Base-by-base conservation (phyloP, 805 yeast species). In the Hanseniaspora vineae region DNA sequence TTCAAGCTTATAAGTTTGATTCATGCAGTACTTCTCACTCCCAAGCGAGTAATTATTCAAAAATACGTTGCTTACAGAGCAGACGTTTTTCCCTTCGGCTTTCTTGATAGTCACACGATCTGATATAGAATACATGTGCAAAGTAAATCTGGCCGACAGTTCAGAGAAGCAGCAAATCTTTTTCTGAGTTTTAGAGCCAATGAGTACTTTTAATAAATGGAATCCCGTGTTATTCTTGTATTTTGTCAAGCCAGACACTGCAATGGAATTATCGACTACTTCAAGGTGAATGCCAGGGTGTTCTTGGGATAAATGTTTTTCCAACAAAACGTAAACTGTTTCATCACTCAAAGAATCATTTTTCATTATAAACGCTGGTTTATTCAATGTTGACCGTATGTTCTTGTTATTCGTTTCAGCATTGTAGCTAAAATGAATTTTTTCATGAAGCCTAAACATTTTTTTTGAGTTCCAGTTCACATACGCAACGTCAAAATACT, bases 381-480 rank as follows among this genome's bases (percentile, higher is more conserved):
- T 59, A 15, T 65, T 62, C 39, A 54, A 55, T 49, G 40, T n/a
- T 13, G 43, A 50, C 52, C 39, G 45, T 52, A 42, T 46, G 50
- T 6, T 51, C 42, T 46, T 42, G 42, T 58, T 55, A 44, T 48
- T 45, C 31, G 42, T 46, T 13, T 49, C 47, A 11, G 50, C 46
- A 31, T 58, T 59, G 50, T 65, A 69, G 14, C 57, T 60, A 50
- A 64, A 67, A 43, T 61, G 60, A n/a, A 58, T 47, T 3, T 47
- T 43, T 1, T 53, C 52, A 20, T 58, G 56, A 37, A 45, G 42
- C 2, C 46, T 29, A 35, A 66, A 67, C 5, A 56, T 42, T 37
- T 53, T 52, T 0, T 44, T 31, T 0, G 78, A 72, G 49, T 77
- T 68, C 90, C 94, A 83, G 58, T 80, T 84, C 39, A 85, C 49